A percentile compares a stretch with the other conserved stretches of the same genome.
phyloP scores from a whole-genome alignment of 371 early-diverging fungal genomes.

The Entomophthora muscae region DNA sequence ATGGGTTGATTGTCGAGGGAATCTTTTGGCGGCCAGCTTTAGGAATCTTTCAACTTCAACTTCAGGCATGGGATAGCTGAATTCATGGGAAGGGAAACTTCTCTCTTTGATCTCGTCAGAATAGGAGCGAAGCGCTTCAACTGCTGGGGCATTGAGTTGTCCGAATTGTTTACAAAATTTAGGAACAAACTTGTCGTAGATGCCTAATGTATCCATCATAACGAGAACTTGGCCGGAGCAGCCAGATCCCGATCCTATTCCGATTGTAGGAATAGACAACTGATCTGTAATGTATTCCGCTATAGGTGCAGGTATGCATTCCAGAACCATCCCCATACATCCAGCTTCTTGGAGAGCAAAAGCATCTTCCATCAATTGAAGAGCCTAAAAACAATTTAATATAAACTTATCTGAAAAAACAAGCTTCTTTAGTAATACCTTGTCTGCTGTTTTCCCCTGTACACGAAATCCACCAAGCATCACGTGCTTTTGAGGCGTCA shows the following conservation, averaged over 20 bases:
- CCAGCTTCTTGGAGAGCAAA: constrained; percentile 80
- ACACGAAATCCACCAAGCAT: constrained; percentile 80
- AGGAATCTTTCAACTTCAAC: neutral
- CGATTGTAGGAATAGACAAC: constrained; percentile 77
- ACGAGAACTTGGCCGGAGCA: constrained; percentile 91
- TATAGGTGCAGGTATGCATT: constrained; percentile 78
- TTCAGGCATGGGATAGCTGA: neutral
- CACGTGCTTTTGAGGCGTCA: constrained; percentile 83
- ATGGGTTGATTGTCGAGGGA: no score
- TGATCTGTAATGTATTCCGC: constrained; percentile 61
- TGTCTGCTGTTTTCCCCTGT: constrained; percentile 71
- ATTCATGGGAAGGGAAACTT: constrained; percentile 35
- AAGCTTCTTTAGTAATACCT: constrained; percentile 15
- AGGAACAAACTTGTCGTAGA: constrained; percentile 66
- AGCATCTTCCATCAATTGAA: constrained; percentile 63
- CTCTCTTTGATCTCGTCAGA: constrained; percentile 54
- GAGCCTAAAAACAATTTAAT: no score
- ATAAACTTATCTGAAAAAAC: constrained; percentile 1
- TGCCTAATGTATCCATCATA: constrained; percentile 69
- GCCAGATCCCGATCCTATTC: constrained; percentile 83
- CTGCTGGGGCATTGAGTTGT: constrained; percentile 46
- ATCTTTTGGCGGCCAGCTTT: neutral
- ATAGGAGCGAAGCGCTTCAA: constrained; percentile 47
- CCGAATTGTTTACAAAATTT: constrained; percentile 84
- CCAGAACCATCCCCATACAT: constrained; percentile 80